Percentiles rank a stretch among this genome's conserved stretches.
These are phyloP conservation scores for Bipolaris victoriae DNA, from an alignment of 2,329 filamentous ascomycete genomes.

Conservation along the genomic window DNA sequence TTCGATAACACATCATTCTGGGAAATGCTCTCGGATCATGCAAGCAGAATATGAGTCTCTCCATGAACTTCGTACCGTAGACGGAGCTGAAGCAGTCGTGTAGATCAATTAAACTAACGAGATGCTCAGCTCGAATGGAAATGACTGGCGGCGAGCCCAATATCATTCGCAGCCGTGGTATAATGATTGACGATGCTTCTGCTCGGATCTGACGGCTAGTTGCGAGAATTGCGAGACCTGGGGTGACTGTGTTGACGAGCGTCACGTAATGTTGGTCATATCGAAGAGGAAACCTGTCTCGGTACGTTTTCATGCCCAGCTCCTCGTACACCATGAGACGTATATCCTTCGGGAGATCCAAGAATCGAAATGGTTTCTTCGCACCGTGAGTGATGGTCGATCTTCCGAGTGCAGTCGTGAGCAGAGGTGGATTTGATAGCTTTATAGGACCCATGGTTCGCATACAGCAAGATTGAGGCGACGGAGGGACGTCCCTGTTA, in stretches of 20 bases:
- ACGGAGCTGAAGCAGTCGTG: background rate
- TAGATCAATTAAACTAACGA: background rate
- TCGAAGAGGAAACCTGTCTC: background rate
- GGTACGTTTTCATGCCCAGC: background rate
- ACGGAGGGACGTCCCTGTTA: background rate
- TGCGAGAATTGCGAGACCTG: conserved; percentile 7
- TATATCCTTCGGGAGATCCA: conserved; percentile 23
- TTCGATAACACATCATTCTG: background rate
- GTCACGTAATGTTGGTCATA: background rate
- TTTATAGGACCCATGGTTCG: background rate
- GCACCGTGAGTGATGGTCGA: background rate
- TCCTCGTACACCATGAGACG: conserved; percentile 23
- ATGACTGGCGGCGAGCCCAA: background rate
- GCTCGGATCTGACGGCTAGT: conserved; percentile 3
- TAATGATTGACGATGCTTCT: conserved; percentile 9
- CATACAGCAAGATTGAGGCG: background rate
- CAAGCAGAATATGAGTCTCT: background rate
- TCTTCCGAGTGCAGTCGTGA: background rate
- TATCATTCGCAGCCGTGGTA: background rate
- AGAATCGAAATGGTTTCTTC: conserved; percentile 26
- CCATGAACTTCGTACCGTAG: background rate
- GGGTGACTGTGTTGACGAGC: conserved; percentile 6
- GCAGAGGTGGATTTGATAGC: background rate
- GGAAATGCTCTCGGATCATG: background rate
- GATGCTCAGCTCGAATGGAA: background rate